These are phyloP conservation scores for Erythrophleum ivorense DNA, from an alignment of 331 rosid genomes.

Conservation along the genomic window DNA sequence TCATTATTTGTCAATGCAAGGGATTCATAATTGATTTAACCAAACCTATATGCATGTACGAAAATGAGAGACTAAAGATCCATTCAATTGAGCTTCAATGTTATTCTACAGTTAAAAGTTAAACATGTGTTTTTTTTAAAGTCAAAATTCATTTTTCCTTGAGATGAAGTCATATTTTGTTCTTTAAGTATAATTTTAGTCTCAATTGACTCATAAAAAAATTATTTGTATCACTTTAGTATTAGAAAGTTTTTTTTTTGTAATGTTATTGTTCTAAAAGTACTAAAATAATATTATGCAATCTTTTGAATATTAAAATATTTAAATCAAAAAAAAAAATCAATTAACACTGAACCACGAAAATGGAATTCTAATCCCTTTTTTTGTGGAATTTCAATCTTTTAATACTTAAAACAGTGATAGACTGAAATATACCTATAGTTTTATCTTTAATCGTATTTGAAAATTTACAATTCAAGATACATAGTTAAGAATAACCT, in stretches of 20 bases:
- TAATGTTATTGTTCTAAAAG: not conserved
- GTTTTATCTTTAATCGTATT: no score
- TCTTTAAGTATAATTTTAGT: no score
- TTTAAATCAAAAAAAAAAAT: not conserved
- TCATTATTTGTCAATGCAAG: not conserved
- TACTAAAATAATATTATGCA: not conserved
- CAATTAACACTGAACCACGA: not conserved
- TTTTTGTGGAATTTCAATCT: not conserved
- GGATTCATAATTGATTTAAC: not conserved
- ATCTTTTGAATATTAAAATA: not conserved
- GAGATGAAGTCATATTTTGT: no score
- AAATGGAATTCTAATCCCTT: not conserved
- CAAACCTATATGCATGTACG: not conserved
- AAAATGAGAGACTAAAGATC: not conserved
- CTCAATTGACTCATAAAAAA: not conserved
- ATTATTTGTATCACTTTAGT: not conserved
- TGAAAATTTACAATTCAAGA: not conserved
- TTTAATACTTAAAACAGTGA: not conserved
- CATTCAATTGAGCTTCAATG: not conserved
- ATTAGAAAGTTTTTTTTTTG: not conserved
- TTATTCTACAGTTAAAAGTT: not conserved
- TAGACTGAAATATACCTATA: not conserved
- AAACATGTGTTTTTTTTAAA: not conserved
- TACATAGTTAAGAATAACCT: not conserved
- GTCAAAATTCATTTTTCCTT: no score